Evolutionary conservation across 495 filamentous ascomycete species (phyloP).

Genomic region (Penicillium turbatum): DNA sequence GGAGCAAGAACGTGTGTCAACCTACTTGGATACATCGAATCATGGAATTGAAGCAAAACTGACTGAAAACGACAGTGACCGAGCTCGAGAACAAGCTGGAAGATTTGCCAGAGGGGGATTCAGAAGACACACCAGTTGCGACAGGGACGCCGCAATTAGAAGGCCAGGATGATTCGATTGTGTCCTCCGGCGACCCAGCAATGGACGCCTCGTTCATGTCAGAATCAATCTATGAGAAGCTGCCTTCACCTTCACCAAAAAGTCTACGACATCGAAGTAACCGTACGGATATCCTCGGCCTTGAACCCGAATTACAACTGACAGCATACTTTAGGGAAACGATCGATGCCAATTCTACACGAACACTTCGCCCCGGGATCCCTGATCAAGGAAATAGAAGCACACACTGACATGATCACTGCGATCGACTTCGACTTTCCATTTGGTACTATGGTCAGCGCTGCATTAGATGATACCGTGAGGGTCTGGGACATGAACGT

Average conservation of each 20-base stretch:
- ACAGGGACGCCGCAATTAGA: slow-evolving; percentile 54
- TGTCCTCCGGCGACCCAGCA: slow-evolving; percentile 48
- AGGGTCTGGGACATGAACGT: slow-evolving; percentile 94
- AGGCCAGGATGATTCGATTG: slow-evolving; percentile 47
- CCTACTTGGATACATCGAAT: slow-evolving; percentile 1
- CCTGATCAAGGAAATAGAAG: slow-evolving; percentile 78
- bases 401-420: slow-evolving; percentile 85
- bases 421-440: slow-evolving; percentile 93
- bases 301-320: slow-evolving; percentile 3
- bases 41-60: slow-evolving; percentile 19
- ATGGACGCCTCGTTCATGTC: slow-evolving; percentile 86
- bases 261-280: slow-evolving; percentile 63
- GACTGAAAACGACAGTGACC: slow-evolving; percentile 49
- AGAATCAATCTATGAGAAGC: slow-evolving; percentile 91
- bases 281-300: slow-evolving; percentile 25
- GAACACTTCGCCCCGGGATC: slow-evolving; percentile 93
- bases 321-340: slow-evolving; percentile 45
- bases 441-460: slow-evolving; percentile 93
- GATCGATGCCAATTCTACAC: slow-evolving; percentile 91
- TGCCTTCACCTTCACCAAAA: slow-evolving; percentile 62
- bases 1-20: slow-evolving; percentile 72
- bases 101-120: slow-evolving; percentile 66
- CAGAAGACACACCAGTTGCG: slow-evolving; percentile 60
- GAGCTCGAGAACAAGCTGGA: slow-evolving; percentile 84
- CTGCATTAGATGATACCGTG: slow-evolving; percentile 93